These are phyloP conservation scores for Pichia scutulata DNA, from an alignment of 805 yeast species.

Conservation along the genomic window DNA sequence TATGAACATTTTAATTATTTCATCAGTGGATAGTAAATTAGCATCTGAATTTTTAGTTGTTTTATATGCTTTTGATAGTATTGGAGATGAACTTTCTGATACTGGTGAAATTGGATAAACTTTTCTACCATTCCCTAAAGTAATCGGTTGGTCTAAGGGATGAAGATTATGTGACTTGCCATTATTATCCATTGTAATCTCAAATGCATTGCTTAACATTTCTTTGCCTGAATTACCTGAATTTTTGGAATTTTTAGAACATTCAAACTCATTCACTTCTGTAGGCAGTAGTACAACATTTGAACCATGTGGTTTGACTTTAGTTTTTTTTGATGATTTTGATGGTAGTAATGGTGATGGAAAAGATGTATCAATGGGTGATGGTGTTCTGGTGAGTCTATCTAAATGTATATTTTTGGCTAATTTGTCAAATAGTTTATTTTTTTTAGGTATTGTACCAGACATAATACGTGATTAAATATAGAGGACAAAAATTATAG, in stretches of 20 bases:
- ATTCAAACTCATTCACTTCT: background rate
- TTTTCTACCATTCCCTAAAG: constrained; percentile 12
- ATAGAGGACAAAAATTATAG: background rate
- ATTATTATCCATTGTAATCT: constrained; percentile 13
- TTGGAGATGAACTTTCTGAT: background rate
- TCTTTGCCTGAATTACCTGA: background rate
- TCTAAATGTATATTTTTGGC: background rate
- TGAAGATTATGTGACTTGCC: constrained; percentile 17
- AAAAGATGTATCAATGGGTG: background rate
- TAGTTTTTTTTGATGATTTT: background rate
- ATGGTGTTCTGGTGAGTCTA: background rate
- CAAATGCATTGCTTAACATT: constrained; percentile 25
- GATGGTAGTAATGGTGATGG: background rate
- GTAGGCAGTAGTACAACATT: background rate
- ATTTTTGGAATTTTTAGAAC: background rate
- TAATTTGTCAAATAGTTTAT: background rate
- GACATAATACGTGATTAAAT: background rate
- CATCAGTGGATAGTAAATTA: constrained; percentile 7
- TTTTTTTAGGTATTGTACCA: background rate
- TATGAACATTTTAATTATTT: constrained; percentile 11
- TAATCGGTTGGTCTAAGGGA: constrained; percentile 27
- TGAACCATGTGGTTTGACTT: background rate
- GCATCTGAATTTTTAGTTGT: background rate
- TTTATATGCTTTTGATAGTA: background rate
- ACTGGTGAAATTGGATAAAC: constrained; percentile 7